These are phyloP conservation scores for Cyberlindnera bimundalis DNA, from an alignment of 805 yeast species.

Conservation along the genomic window DNA sequence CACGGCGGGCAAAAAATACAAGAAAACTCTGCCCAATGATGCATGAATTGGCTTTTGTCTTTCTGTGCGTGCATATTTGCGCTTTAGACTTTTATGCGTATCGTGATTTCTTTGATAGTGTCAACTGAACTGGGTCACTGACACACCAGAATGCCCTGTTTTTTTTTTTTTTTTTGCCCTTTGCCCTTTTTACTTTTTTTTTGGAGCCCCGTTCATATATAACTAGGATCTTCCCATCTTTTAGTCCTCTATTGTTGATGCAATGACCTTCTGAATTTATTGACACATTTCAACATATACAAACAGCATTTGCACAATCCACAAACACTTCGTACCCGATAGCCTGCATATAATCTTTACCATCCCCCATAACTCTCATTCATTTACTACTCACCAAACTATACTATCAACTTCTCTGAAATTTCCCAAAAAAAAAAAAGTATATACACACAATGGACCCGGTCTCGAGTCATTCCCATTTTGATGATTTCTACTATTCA, in stretches of 20 bases:
- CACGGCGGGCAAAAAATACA: background rate
- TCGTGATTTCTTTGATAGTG: slow-evolving; percentile 13
- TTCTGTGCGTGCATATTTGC: slow-evolving; percentile 3
- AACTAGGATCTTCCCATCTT: background rate
- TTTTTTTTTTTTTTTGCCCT: background rate
- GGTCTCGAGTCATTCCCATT: background rate
- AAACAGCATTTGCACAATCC: background rate
- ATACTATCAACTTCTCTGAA: background rate
- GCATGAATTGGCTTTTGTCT: slow-evolving; percentile 7
- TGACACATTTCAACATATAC: background rate
- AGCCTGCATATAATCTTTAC: too few species aligned
- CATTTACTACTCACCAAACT: too few species aligned
- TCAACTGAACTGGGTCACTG: slow-evolving; percentile 1
- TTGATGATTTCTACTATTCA: slow-evolving; percentile 2
- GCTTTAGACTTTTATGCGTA: slow-evolving; percentile 10
- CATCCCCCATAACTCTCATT: too few species aligned
- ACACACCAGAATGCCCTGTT: background rate
- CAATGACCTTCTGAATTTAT: background rate
- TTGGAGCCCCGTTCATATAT: background rate
- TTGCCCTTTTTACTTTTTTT: background rate
- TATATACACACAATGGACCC: slow-evolving; percentile 1
- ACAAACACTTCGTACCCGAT: too few species aligned
- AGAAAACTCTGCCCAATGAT: background rate
- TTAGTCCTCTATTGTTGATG: background rate
- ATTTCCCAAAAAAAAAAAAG: background rate